These are phyloP conservation scores for Pogostemon cablin DNA, from an alignment of 257 asterid genomes.

Conservation along the genomic window DNA sequence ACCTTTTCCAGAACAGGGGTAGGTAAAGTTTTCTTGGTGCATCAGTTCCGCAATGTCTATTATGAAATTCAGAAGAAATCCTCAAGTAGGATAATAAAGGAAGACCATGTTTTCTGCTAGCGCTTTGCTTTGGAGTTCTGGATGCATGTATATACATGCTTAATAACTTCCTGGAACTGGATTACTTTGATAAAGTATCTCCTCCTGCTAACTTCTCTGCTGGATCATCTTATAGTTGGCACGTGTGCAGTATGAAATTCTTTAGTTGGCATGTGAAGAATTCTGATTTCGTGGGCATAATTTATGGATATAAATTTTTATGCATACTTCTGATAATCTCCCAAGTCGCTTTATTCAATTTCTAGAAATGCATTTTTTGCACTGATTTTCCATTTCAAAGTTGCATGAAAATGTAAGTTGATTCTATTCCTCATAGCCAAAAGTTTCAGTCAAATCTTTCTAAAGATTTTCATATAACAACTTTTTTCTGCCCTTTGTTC, in stretches of 20 bases:
- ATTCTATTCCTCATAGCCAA: not conserved
- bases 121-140: conserved; percentile 9
- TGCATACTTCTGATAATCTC: not conserved
- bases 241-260: not conserved
- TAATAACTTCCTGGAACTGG: conserved; percentile 18
- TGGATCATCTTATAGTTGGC: conserved; percentile 15
- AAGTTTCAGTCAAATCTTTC: not conserved
- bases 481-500: not conserved
- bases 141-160: conserved; percentile 12
- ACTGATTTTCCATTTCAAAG: not conserved
- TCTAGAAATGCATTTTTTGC: not conserved
- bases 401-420: not conserved
- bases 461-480: conserved; percentile 5
- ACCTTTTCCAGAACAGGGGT: conserved; percentile 50
- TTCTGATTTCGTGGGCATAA: conserved; percentile 6
- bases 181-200: conserved; percentile 3
- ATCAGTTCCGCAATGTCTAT: not conserved
- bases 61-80: conserved; percentile 21
- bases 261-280: not conserved
- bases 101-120: not conserved
- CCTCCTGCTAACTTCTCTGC: conserved; percentile 12
- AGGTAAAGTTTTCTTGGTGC: conserved; percentile 27
- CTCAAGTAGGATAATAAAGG: not conserved
- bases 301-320: not conserved
- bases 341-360: not conserved